Base-by-base conservation (phyloP, 202 grass and related monocot species). In the Setaria italica region DNA sequence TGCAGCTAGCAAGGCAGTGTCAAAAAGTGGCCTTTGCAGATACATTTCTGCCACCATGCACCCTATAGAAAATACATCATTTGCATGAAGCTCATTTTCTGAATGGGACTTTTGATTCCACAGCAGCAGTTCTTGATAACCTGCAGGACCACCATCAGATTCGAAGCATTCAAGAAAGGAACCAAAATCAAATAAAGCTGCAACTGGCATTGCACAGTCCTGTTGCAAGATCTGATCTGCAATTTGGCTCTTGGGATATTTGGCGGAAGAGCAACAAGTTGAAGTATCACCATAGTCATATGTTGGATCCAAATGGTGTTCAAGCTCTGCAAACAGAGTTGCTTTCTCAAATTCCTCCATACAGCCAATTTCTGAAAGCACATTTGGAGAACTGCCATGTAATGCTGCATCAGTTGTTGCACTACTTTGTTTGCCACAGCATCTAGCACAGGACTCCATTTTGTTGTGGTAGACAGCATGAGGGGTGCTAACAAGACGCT, bases 31-130 rank as follows among this genome's bases (percentile, higher is more conserved):
- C 80, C 78, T 95, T 65, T 80, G 84, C 65, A 95, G 69, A 91
- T 98, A 95, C 29, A 98, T 85, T 87, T 98, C 95, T 82, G 93
- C 91, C 79, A 95, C 64, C 39, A 92, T 82, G 78, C 95, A 98
- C 30, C 95, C 95, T 62, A 94, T 50, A 67, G 95, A 92, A 92
- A 95, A 98, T 88, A 95, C 69, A 82, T 98, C 95, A 85, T 85
- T 85, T 62, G 93, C 88, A 55, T 85, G 80, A 72, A 70, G 35
- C 53, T 95, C 81, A 43, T 69, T 79, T 63, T 77, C 76, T 84
- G 80, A 90, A 84, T 71, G 82, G 53, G 90, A 89, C 62, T 70
- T 86, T 79, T 92, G 89, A 70, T 88, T 89, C 95, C 95, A 95
- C 59, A 82, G 79, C 49, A 98, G 81, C 69, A 90, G 71, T 87